Base-by-base conservation (phyloP, 176 grass and related monocot species). In the Oryza longistaminata region DNA sequence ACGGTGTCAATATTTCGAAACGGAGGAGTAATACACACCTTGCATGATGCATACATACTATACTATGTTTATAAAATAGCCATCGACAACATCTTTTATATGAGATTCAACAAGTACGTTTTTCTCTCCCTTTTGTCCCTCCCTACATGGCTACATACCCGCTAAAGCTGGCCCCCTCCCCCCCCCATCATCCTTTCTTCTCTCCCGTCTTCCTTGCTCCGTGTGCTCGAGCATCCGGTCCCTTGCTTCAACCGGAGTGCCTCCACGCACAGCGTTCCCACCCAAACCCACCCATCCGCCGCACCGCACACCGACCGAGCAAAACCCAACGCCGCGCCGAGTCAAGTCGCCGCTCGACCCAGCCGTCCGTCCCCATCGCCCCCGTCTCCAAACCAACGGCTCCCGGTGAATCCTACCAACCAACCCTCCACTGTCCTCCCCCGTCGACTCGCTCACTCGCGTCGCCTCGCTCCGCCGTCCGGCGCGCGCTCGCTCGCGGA, bases 291-390 rank as follows among this genome's bases (percentile, higher is more conserved):
- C 29, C 49, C 49, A 4, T 49, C 46, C 0, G 12, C 49, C 49
- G 49, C 49, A 52, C 13, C 49, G 16, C 49, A 52, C 13, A 17
- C 49, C 53, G 6, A n/a, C 52, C 80, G 40, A 88, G 1, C 5
- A 37, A 37, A 37, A 37, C 14, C 22, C 39, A 44, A 27, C 15
- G 13, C 74, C 74, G 35, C 8, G 14, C 2, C 68, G 11, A 33
- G 66, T n/a, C 52, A 27, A 37, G 71, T 35, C 66, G 64, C 69
- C 7, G 2, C 82, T 64, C 6, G 40, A 53, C 17, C 15, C 34
- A 86, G 74, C 84, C 79, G 74, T 50, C 80, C 84, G 74, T 87
- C 39, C 69, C 76, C 74, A 44, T 86, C 79, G 35, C 22, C 22
- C 0, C 22, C 0, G 34, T 14, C 35, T 1, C 48, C 39, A 29